Evolutionary conservation across 371 early-diverging fungal species (phyloP), one percentile per base, ranked within the genome.

Genomic region (Umbelopsis sp.): DNA sequence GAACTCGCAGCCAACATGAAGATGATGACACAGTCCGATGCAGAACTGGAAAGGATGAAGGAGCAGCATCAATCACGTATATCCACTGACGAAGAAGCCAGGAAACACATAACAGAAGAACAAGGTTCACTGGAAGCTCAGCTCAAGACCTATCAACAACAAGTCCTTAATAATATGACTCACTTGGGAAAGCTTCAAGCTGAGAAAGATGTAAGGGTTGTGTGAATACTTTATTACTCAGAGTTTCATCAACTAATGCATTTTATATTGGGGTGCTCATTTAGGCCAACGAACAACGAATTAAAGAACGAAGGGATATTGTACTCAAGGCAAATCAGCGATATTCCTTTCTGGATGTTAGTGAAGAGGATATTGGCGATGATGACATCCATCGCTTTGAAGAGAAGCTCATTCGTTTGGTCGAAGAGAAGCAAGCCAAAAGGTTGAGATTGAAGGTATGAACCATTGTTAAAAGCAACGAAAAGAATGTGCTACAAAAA

Each of bases 11-110:
- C 78, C 20, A 74, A 70, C 1, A 74, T 92, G 52, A 80, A 76
- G 0, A 73, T 79, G 25, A 76, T 77, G 4, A 25, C 70, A 35
- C 91, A 91, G 57, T 76, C 87, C 0, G 89, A 90, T 44, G 80
- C 83, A 22, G 80, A 87, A n/a, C 68, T 91, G 32, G 66, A 81
- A 29, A 62, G 70, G 25, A 71, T 90, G 77, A 65, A 91, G 11
- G 29, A 44, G 4, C 45, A 71, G 1, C 73, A 72, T 18, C 51
- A 53, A n/a, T 41, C 32, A 1, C 65, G 62, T 18, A 57, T 68
- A 4, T 29, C 24, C 9, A 32, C 63, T 7, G 72, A 73, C 63
- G 74, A 74, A 46, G 71, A 70, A 41, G 38, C 66, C 2, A 41
- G 52, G 1, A 35, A 70, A 24, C 70, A 69, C 24, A 41, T 69